Base-by-base conservation (phyloP, 2,329 filamentous ascomycete genomes). In the Bertia moriformis region DNA sequence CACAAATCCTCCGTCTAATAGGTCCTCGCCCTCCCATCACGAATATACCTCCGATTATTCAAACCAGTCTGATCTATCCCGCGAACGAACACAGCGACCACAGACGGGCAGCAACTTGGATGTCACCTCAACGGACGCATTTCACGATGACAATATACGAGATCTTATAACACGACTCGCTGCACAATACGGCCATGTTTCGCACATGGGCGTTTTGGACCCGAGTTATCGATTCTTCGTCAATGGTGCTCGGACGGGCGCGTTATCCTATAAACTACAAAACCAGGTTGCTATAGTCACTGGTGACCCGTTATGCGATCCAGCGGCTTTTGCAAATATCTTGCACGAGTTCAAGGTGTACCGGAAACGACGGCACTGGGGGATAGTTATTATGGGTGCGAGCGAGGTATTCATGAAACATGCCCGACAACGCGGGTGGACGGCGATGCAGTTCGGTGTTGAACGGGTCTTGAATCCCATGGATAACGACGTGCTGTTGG, bases 191-290 rank as follows among this genome's bases (percentile, higher is more conserved):
- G 58, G 60, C 4, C 50, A 51, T 14, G 56, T 60, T 1, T 59
- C 59, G 4, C 57, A 63, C 40, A 62, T 62, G 59, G 59, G 58
- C 2, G 52, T 63, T n/a, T 51, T 61, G 1, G 60, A 63, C 35
- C 52, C 46, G 4, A 59, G 54, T 37, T 62, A 62, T 40, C 50
- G 45, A 4, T 57, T 62, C 42, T 63, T 62, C 41, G 47, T 63
- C 14, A 61, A 57, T 38, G 48, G 50, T 29, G 41, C 48, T 12
- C 46, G 45, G 13, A 53, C 53, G 4, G 60, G 49, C 4, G 59
- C 53, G 1, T 44, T 63, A 1, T 60, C 53, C 22, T 63, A 56
- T 48, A 62, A 61, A 40, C 41, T 58, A 1, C 52, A 55, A 18
- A 53, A 55, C 38, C 43, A 51, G 1, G 50, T 62, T 3, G 57